phyloP scores from a whole-genome alignment of 2,329 filamentous ascomycete genomes.

The Penicillium thymicola region DNA sequence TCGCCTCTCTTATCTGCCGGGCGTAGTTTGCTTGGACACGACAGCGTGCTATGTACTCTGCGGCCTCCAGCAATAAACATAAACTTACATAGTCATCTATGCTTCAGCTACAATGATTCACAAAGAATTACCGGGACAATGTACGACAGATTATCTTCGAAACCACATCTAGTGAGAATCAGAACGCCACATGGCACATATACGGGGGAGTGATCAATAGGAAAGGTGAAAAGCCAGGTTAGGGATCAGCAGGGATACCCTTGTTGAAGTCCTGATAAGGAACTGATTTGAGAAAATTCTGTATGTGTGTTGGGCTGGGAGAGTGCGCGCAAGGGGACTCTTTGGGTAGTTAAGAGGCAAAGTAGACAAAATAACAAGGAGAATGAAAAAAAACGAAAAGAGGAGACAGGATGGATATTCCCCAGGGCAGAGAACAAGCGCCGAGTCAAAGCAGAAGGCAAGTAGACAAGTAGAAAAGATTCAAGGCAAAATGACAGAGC shows the following conservation, averaged over 20 bases:
- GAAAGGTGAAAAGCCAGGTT: conserved; percentile 18
- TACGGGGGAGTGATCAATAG: conserved; percentile 13
- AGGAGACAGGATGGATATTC: conserved; percentile 8
- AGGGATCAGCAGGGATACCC: conserved; percentile 21
- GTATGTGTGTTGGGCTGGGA: conserved; percentile 23
- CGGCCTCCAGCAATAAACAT: neutral
- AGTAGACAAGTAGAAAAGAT: conserved; percentile 5
- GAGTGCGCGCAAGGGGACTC: conserved; percentile 29
- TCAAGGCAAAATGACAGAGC: conserved; percentile 6
- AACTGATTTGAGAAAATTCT: conserved; percentile 26
- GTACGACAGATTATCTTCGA: conserved; percentile 14
- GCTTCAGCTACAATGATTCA: neutral
- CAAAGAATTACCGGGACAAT: neutral
- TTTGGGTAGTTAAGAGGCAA: conserved; percentile 28
- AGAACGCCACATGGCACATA: conserved; percentile 20
- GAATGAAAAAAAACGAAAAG: conserved; percentile 24
- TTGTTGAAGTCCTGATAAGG: conserved; percentile 28
- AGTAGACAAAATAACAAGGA: conserved; percentile 30
- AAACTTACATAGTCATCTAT: neutral
- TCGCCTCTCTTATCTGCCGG: neutral
- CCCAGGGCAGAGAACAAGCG: conserved; percentile 11
- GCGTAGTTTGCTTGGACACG: neutral
- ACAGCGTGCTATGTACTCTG: neutral
- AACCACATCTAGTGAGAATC: conserved; percentile 23
- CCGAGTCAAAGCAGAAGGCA: conserved; percentile 10